Conservation (phyloP, 805 yeast species). For the Wickerhamomyces bovis region DNA sequence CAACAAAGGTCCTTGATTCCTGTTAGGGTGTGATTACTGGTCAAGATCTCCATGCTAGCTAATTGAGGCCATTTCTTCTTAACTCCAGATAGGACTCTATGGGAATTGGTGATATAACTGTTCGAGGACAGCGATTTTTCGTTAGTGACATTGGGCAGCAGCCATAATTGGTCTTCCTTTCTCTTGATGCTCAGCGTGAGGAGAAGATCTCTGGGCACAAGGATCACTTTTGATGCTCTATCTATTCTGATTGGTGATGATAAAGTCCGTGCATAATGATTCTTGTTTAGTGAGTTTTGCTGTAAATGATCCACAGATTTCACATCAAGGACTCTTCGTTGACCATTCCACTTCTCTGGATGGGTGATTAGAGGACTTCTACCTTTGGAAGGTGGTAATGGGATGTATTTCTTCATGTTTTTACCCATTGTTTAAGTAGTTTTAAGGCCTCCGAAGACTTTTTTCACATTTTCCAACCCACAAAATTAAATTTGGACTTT, state of each 20-base stretch:
- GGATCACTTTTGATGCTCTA: slow-evolving; percentile 25
- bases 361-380: slow-evolving; percentile 9
- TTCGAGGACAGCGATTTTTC: slow-evolving; percentile 6
- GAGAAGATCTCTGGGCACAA: slow-evolving; percentile 8
- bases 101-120: slow-evolving; percentile 11
- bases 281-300: slow-evolving; percentile 13
- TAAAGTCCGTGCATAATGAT: slow-evolving; percentile 34
- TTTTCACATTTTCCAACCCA: not conserved
- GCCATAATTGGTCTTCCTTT: slow-evolving; percentile 3
- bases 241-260: slow-evolving; percentile 41
- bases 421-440: no score
- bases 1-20: slow-evolving; percentile 6
- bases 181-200: slow-evolving; percentile 6
- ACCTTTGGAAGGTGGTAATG: slow-evolving; percentile 3
- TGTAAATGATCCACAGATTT: slow-evolving; percentile 9
- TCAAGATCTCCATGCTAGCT: slow-evolving; percentile 13
- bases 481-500: no score
- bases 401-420: slow-evolving; percentile 8
- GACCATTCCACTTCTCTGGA: slow-evolving; percentile 9
- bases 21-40: slow-evolving; percentile 7
- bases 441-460: not conserved
- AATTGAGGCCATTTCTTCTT: slow-evolving; percentile 7
- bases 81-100: not conserved
- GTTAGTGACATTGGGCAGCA: slow-evolving; percentile 9
- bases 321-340: not conserved